These are phyloP conservation scores for Kappamyces sp. DNA, from an alignment of 192 early-diverging fungal genomes.

Conservation along the genomic window DNA sequence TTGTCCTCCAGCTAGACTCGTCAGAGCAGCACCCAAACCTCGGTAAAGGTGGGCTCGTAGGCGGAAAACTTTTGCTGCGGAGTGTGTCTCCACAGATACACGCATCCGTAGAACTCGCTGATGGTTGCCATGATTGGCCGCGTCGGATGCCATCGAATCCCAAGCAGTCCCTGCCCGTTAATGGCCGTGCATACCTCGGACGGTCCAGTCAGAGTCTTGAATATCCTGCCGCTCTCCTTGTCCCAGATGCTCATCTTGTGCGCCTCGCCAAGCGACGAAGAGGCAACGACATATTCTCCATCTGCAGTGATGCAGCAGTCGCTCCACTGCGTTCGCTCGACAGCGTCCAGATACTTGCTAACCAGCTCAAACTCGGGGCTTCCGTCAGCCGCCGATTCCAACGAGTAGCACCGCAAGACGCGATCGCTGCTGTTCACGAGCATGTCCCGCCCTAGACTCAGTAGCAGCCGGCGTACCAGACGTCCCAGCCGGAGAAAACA, in stretches of 20 bases:
- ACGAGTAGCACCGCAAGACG: slow-evolving; percentile 59
- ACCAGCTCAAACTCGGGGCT: slow-evolving; percentile 21
- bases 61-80: slow-evolving; percentile 87
- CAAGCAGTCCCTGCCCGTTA: slow-evolving; percentile 46
- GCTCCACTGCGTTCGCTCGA: slow-evolving; percentile 87
- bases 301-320: slow-evolving; percentile 81
- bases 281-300: slow-evolving; percentile 84
- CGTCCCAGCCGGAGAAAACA: not conserved
- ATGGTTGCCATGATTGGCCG: slow-evolving; percentile 79
- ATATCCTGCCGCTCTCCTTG: slow-evolving; percentile 67
- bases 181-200: slow-evolving; percentile 26
- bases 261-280: slow-evolving; percentile 64
- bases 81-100: slow-evolving; percentile 81
- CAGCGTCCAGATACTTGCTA: slow-evolving; percentile 82
- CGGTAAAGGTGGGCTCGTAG: slow-evolving; percentile 64
- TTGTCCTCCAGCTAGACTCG: slow-evolving; percentile 77
- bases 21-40: not conserved
- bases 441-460: slow-evolving; percentile 50
- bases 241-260: slow-evolving; percentile 98
- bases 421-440: slow-evolving; percentile 76
- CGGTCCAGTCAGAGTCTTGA: slow-evolving; percentile 88
- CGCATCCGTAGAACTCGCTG: slow-evolving; percentile 64
- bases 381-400: slow-evolving; percentile 15
- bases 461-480: not conserved
- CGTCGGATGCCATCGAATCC: slow-evolving; percentile 84